Conservation (phyloP, 441 rosid species). For the Mallotus japonicus region DNA sequence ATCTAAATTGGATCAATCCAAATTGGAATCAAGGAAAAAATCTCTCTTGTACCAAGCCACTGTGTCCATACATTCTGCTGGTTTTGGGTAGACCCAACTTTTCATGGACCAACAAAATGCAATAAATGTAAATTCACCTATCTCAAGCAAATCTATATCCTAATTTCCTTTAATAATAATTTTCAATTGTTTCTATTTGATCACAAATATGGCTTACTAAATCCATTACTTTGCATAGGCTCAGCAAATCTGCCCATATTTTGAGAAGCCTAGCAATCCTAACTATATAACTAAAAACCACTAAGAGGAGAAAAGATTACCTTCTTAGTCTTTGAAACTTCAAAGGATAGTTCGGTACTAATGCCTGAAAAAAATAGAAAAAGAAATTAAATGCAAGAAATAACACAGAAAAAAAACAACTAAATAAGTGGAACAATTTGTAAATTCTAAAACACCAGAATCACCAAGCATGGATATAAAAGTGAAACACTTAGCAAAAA, state of each 20-base stretch:
- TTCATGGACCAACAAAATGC: not conserved
- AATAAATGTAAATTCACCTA: not conserved
- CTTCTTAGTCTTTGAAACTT: slow-evolving; percentile 68
- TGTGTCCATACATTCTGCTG: not conserved
- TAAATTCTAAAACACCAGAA: not conserved
- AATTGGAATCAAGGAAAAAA: not conserved
- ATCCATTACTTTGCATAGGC: not conserved
- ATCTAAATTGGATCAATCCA: not conserved
- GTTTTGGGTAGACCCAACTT: not conserved
- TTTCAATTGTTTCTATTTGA: not conserved
- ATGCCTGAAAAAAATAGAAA: slow-evolving; percentile 46
- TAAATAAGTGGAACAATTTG: not conserved
- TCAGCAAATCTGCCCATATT: not conserved
- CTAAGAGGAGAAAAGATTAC: slow-evolving; percentile 33
- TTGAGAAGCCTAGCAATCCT: not conserved
- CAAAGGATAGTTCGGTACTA: slow-evolving; percentile 58
- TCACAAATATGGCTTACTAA: not conserved
- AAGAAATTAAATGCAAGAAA: not conserved
- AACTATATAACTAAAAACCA: not conserved
- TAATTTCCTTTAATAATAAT: not conserved
- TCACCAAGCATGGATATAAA: not conserved
- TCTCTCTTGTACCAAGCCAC: not conserved
- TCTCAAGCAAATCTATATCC: not conserved
- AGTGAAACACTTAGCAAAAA: not conserved
- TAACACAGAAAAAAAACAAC: not conserved